phyloP scores from a whole-genome alignment of 768 basidiomycete species.

The Termitomyces sp. region DNA sequence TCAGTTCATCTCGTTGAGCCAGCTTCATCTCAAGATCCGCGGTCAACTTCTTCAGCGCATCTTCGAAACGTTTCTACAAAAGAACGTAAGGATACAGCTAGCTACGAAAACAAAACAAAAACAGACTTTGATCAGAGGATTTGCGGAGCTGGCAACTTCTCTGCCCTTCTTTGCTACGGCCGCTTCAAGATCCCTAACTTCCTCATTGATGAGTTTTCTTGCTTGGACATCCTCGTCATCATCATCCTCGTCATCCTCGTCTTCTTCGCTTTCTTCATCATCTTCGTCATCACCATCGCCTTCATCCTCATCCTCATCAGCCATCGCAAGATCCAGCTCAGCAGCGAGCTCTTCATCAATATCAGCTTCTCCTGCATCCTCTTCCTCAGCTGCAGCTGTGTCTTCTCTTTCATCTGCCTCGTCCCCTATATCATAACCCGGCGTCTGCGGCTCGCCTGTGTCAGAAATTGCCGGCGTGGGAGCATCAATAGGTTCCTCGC shows the following conservation, averaged over 20 bases:
- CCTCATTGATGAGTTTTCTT: conserved; percentile 80
- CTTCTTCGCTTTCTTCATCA: conserved; percentile 66
- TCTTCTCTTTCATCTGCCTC: conserved; percentile 59
- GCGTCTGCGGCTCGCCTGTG: conserved; percentile 59
- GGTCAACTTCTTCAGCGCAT: conserved; percentile 84
- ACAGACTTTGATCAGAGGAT: conserved; percentile 80
- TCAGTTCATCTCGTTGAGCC: conserved; percentile 75
- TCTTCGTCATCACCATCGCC: conserved; percentile 60
- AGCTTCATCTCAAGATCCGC: conserved; percentile 85
- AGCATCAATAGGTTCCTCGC: conserved; percentile 61
- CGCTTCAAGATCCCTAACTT: conserved; percentile 85
- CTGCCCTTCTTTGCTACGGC: conserved; percentile 83
- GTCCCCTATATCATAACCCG: conserved; percentile 54
- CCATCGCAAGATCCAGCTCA: conserved; percentile 84
- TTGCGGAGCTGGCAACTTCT: conserved; percentile 81
- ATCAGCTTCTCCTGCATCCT: conserved; percentile 71
- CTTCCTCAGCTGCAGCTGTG: conserved; percentile 56
- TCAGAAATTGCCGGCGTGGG: conserved; percentile 76
- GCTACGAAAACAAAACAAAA: background rate
- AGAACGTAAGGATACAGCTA: conserved; percentile 2
- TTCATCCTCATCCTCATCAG: conserved; percentile 58
- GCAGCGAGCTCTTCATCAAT: conserved; percentile 89
- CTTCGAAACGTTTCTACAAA: conserved; percentile 85
- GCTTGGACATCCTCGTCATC: conserved; percentile 81
- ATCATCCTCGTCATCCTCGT: conserved; percentile 78